Conservation (phyloP, 768 basidiomycete species). For the Phylloporus arenicola region DNA sequence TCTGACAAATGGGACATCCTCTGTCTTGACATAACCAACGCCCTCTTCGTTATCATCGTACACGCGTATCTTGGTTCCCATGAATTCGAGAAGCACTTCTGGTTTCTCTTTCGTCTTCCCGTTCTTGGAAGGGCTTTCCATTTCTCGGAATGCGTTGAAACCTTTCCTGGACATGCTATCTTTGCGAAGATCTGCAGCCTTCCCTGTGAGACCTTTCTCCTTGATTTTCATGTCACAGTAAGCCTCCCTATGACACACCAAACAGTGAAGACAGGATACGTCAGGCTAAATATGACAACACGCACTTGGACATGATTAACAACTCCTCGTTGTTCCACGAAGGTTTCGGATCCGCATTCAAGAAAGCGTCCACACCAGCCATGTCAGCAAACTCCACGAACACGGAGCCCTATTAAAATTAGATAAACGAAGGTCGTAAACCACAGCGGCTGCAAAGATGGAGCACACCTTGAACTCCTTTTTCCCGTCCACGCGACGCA, state of each 20-base stretch:
- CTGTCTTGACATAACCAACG: constrained; percentile 36
- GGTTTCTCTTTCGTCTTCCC: constrained; percentile 40
- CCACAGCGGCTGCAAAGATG: not conserved
- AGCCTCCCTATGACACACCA: constrained; percentile 47
- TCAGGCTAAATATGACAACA: not conserved
- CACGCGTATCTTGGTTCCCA: constrained; percentile 65
- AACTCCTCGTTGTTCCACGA: constrained; percentile 73
- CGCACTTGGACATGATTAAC: constrained; percentile 83
- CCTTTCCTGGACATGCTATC: constrained; percentile 49
- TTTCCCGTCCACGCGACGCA: constrained; percentile 72
- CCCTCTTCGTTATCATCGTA: constrained; percentile 48
- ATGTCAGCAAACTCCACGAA: constrained; percentile 84
- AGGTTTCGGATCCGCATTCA: constrained; percentile 78
- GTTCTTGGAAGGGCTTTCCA: constrained; percentile 39
- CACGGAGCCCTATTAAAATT: constrained; percentile 68
- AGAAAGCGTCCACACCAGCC: constrained; percentile 63
- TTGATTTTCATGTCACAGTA: constrained; percentile 97
- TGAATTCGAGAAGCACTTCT: constrained; percentile 68
- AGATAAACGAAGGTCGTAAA: not conserved
- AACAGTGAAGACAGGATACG: not conserved
- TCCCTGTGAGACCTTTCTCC: constrained; percentile 83
- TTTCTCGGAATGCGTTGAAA: constrained; percentile 79
- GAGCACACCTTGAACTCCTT: constrained; percentile 81
- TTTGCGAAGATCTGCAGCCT: constrained; percentile 55
- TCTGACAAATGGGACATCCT: constrained; percentile 39